Evolutionary conservation across 192 early-diverging fungal genomes (phyloP).

Genomic region (Lunasporangiospora selenospora): DNA sequence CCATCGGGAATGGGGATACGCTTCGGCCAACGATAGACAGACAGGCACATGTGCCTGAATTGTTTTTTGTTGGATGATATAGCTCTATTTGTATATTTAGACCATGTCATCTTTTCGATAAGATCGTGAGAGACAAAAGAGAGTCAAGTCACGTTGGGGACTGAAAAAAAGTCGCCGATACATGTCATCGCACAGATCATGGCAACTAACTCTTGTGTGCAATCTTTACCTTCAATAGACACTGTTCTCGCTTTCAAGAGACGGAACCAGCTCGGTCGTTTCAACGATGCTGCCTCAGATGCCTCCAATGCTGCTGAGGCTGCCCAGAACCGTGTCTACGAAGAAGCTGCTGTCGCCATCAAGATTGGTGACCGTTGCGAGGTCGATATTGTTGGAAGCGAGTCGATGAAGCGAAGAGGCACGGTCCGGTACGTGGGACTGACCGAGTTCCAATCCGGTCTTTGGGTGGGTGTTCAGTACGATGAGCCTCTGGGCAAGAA

Average conservation of each 20-base stretch:
- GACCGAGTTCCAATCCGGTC: constrained; percentile 82
- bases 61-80: too few relatives aligned
- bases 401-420: constrained; percentile 59
- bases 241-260: constrained; percentile 90
- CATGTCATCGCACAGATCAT: too few relatives aligned
- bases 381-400: constrained; percentile 66
- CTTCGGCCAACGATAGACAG: too few relatives aligned
- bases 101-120: too few relatives aligned
- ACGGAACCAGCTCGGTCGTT: constrained; percentile 88
- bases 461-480: constrained; percentile 94
- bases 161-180: too few relatives aligned
- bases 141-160: too few relatives aligned
- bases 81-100: too few relatives aligned
- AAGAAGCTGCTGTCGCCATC: constrained; percentile 70
- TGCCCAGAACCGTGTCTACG: constrained; percentile 54
- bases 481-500: constrained; percentile 98
- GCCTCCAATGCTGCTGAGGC: constrained; percentile 48
- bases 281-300: constrained; percentile 64
- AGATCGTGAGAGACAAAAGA: too few relatives aligned
- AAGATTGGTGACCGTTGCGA: constrained; percentile 84
- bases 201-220: too few relatives aligned
- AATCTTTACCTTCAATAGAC: constrained; percentile 60
- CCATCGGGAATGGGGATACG: too few relatives aligned
- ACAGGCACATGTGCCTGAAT: too few relatives aligned
- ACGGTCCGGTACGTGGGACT: constrained; percentile 75